Percentiles rank a stretch among this genome's conserved stretches.
These are phyloP conservation scores for Ophiostoma quercus DNA, from an alignment of 2,329 filamentous ascomycete species.

Conservation along the genomic window DNA sequence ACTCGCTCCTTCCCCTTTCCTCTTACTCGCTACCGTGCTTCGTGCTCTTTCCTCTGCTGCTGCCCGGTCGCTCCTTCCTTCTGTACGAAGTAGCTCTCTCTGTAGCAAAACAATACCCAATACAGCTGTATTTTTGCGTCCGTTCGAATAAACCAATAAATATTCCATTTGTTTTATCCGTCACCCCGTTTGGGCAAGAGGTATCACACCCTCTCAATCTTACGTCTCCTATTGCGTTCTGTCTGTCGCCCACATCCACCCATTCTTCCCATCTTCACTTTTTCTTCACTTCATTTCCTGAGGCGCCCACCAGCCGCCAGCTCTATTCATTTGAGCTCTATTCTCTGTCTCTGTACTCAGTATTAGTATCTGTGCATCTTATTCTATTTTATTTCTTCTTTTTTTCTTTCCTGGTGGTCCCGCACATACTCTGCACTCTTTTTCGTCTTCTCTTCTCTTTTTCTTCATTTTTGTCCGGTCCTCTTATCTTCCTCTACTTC, in stretches of 20 bases:
- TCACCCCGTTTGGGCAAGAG: constrained; percentile 12
- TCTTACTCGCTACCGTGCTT: neutral
- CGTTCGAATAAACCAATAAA: neutral
- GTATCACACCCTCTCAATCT: constrained; percentile 11
- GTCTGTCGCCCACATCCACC: constrained; percentile 2
- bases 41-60: neutral
- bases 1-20: neutral
- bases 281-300: constrained; percentile 1
- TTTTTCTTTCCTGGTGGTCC: neutral
- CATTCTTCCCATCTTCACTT: constrained; percentile 13
- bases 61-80: constrained; percentile 6
- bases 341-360: neutral
- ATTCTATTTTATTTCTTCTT: neutral
- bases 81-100: neutral
- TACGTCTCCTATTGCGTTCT: constrained; percentile 6
- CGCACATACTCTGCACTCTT: neutral
- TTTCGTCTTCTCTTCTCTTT: neutral
- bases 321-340: neutral
- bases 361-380: neutral
- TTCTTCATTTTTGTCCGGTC: constrained; percentile 2
- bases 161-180: neutral
- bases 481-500: no score
- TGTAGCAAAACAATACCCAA: neutral
- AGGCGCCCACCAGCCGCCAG: neutral
- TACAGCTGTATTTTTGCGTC: neutral